Evolutionary conservation across 2,329 filamentous ascomycete species (phyloP), one percentile per base, ranked within the genome.

Genomic region (Aspergillus pseudotamarii): DNA sequence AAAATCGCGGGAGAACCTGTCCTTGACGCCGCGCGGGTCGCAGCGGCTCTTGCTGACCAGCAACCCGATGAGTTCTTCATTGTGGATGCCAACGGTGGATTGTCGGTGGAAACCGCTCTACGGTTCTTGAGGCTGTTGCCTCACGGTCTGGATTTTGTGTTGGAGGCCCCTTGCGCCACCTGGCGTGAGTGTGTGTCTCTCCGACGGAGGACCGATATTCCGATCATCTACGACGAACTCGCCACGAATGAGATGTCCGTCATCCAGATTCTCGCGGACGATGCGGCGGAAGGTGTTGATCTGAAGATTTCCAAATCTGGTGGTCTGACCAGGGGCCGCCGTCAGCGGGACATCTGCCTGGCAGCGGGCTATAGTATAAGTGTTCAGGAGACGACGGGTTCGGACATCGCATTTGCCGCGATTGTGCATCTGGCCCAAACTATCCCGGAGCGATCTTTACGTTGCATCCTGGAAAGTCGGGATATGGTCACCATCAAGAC

Each of bases 361-460:
- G 68, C 69, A 8, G 68, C 68, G 12, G 69, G 68, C 8, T 68
- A 71, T 58, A 69, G 64, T 4, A 50, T 72, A 0, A 65, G 60
- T 48, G 66, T 73, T 10, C 70, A 72, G 54, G 72, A 73, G 36
- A 68, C 69, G 2, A 51, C 38, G 12, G 71, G 71, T 6, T 70
- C 66, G n/a, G 70, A 72, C 48, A 71, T 73, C 51, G 53, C 66
- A 23, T 74, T 73, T 69, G 70, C 68, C 34, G 69, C 71, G 5
- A 71, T 65, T 63, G 68, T 66, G n/a, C 66, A 71, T 59, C 41
- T 70, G 41, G 66, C 48, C 1, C 68, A 71, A 59, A 68, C 67
- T 0, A 51, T 71, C 4, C 68, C 68, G 4, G 64, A 59, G 43
- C 51, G 61, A 8, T 60, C 46, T 30, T 56, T 71, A 28, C 56